Conservation (phyloP, 371 early-diverging fungal genomes). For the Lichtheimia ornata region DNA sequence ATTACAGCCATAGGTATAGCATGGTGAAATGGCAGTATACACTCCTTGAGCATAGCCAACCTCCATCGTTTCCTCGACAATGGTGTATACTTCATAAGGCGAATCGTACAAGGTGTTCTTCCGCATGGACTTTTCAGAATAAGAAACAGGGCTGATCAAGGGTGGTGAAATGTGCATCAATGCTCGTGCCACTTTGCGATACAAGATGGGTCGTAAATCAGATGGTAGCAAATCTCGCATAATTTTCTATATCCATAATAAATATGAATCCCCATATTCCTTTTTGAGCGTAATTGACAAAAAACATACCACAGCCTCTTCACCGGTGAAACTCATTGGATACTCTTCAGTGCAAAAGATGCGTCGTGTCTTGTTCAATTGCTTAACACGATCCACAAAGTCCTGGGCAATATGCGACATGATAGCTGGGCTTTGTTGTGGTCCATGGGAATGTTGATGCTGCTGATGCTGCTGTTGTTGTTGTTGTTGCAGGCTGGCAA, state of each 20-base stretch:
- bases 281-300: background rate
- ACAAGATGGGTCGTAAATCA: conserved; percentile 16
- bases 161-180: conserved; percentile 37
- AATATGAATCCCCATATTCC: background rate
- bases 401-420: conserved; percentile 31
- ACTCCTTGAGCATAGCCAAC: conserved; percentile 31
- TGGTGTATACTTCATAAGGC: conserved; percentile 37
- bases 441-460: background rate
- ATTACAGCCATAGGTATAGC: conserved; percentile 36
- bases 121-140: conserved; percentile 42
- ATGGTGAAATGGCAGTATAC: conserved; percentile 38
- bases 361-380: conserved; percentile 30
- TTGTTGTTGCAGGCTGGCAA: background rate
- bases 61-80: conserved; percentile 30
- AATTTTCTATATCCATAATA: conserved; percentile 26
- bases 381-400: conserved; percentile 27
- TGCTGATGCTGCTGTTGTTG: background rate
- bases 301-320: conserved; percentile 41
- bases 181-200: conserved; percentile 34
- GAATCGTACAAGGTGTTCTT: conserved; percentile 42
- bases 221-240: conserved; percentile 31
- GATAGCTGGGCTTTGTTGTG: conserved; percentile 28
- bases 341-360: conserved; percentile 44
- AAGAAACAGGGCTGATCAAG: conserved; percentile 34
- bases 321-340: conserved; percentile 45